These are phyloP conservation scores for Candida patagonica DNA, from an alignment of 805 yeast species.

Conservation along the genomic window DNA sequence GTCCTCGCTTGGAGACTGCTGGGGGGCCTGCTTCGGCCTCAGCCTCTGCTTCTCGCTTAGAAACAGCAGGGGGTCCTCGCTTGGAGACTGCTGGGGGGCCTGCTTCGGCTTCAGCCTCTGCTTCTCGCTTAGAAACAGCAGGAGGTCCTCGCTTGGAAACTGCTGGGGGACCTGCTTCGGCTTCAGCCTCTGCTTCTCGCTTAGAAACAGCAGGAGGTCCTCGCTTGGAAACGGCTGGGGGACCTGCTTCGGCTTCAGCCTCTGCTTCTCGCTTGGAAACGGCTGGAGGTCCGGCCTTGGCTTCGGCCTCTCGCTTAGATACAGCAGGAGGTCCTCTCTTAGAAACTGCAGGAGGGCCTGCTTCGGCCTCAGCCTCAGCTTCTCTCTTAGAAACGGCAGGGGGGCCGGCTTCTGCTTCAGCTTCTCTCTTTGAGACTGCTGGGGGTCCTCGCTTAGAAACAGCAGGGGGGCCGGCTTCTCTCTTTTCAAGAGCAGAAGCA, in stretches of 20 bases:
- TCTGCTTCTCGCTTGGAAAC: conserved; percentile 2
- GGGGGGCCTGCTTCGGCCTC: too few relatives aligned
- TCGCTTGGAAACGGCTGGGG: neutral
- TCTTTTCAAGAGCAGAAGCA: neutral
- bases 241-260: neutral
- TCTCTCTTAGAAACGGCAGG: conserved; percentile 3
- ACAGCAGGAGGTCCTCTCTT: conserved; percentile 1
- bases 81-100: neutral
- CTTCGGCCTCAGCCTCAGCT: conserved; percentile 1
- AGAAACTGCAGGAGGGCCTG: neutral
- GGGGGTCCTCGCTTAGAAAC: neutral
- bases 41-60: conserved; percentile 1
- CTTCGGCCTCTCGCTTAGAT: neutral
- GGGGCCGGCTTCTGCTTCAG: neutral
- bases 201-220: neutral
- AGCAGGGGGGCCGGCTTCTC: neutral
- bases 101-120: neutral
- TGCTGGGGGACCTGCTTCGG: neutral
- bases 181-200: neutral
- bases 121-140: neutral
- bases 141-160: neutral
- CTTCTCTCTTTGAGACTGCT: conserved; percentile 1
- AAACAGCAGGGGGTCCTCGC: neutral
- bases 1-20: too few relatives aligned
- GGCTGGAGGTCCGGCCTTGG: neutral